A percentile compares a stretch with the other conserved stretches of the same genome.
Evolutionary conservation across 2,329 filamentous ascomycete species (phyloP).

Genomic region (Diaporthe citrichinensis): DNA sequence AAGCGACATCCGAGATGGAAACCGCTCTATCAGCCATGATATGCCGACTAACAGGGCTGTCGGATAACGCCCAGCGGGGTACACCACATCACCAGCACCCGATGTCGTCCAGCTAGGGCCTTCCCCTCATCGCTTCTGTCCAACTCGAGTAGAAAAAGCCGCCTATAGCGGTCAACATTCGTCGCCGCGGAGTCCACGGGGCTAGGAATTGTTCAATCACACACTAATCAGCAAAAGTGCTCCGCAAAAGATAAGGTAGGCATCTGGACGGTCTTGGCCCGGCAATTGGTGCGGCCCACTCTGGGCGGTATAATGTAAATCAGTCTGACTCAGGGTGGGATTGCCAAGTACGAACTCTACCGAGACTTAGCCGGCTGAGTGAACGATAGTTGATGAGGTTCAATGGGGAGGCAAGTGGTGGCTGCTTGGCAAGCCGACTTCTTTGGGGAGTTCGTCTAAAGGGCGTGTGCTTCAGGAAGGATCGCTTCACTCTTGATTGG

Average conservation of each 20-base stretch:
- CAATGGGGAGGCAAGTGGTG: no score
- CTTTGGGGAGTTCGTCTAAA: not conserved
- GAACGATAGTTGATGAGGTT: not conserved
- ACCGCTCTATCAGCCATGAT: not conserved
- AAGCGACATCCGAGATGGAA: not conserved
- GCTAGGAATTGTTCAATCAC: not conserved
- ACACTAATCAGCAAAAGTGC: not conserved
- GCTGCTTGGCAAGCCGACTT: not conserved
- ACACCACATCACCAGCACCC: not conserved
- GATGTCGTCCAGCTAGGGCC: not conserved
- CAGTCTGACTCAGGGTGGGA: conserved; percentile 14
- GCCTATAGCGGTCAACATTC: not conserved
- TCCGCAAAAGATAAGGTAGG: conserved; percentile 13
- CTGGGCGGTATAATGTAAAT: not conserved
- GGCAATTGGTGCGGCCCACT: conserved; percentile 1
- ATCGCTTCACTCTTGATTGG: not conserved
- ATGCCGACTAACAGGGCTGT: not conserved
- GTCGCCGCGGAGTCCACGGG: not conserved
- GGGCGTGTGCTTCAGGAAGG: not conserved
- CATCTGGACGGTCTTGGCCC: conserved; percentile 5
- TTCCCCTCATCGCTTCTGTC: conserved; percentile 1
- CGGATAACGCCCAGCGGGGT: not conserved
- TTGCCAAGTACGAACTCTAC: not conserved
- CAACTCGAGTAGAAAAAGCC: not conserved
- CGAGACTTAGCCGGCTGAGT: not conserved